phyloP scores from a whole-genome alignment of 1,284 basidiomycete genomes.

The Ganoderma resinaceum region DNA sequence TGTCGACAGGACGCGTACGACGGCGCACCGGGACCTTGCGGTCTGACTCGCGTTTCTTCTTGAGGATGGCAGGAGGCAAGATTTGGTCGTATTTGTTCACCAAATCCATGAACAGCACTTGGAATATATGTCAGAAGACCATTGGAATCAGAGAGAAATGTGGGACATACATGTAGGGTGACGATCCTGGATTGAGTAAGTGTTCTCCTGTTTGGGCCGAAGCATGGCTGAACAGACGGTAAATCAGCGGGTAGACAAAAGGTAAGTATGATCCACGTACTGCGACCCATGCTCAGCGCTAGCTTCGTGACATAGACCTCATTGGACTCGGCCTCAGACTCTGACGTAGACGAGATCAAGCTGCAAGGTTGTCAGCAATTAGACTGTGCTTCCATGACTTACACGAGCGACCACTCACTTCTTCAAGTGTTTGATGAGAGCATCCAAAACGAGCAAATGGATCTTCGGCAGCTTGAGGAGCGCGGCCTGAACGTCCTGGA shows the following conservation, averaged over 20 bases:
- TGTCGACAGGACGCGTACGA: slow-evolving; percentile 88
- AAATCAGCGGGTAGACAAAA: slow-evolving; percentile 1
- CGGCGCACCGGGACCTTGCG: slow-evolving; percentile 84
- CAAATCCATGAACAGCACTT: slow-evolving; percentile 86
- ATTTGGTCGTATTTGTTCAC: slow-evolving; percentile 79
- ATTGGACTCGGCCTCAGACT: slow-evolving; percentile 58
- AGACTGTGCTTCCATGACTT: neutral
- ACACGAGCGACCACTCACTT: slow-evolving; percentile 52
- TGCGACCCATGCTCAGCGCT: slow-evolving; percentile 84
- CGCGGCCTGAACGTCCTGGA: slow-evolving; percentile 73
- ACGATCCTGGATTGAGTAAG: slow-evolving; percentile 86
- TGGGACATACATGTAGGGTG: slow-evolving; percentile 70
- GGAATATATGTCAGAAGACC: neutral
- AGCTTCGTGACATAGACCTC: slow-evolving; percentile 88
- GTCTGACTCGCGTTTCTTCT: slow-evolving; percentile 87
- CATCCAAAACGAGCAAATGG: slow-evolving; percentile 86
- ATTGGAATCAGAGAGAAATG: neutral
- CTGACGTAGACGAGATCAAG: slow-evolving; percentile 68
- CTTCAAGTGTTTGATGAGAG: slow-evolving; percentile 80
- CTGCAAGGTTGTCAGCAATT: slow-evolving; percentile 44
- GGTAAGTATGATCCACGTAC: slow-evolving; percentile 53
- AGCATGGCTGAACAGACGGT: slow-evolving; percentile 65
- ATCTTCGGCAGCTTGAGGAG: slow-evolving; percentile 80
- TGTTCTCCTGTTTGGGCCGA: slow-evolving; percentile 83
- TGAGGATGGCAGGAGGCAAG: slow-evolving; percentile 81